Evolutionary conservation across 345 rosid genomes (phyloP), one percentile per base, ranked within the genome.

Genomic region (Clarkia xantiana): DNA sequence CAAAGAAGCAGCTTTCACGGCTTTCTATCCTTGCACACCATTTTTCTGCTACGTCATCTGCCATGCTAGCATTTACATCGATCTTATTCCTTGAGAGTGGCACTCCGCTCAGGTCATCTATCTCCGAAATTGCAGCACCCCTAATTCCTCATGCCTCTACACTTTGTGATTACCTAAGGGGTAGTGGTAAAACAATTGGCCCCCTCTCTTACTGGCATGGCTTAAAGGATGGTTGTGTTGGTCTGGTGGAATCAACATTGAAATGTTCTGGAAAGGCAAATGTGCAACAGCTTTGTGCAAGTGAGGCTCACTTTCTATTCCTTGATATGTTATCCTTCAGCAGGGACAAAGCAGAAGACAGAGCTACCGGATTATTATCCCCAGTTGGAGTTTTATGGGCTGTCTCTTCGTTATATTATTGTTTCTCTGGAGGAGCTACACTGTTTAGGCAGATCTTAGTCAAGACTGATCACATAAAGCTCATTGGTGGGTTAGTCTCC

Each of bases 11-110:
- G 64, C 69, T 55, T 61, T 71, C 84, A 67, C 80, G 94, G 47
- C 86, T 91, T 64, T 75, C 93, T 17, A 66, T 83, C 62, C 71
- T 91, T 56, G 80, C 96, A 40, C 78, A 76, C 59, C 64, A 68
- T 50, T 69, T 81, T 76, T 64, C 84, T 53, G 71, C 77, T 60
- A 73, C 75, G 66, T 79, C 94, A 15, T 76, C 96, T 58, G 93
- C 94, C 60, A 91, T 86, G 98, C 75, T 86, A 62, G 87, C 96
- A 67, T 65, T 86, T 57, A 84, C 98, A 57, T 84, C 94, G 49
- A 86, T 91, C 71, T 74, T 91, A 47, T 79, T 86, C 51, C 98
- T 91, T 71, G 98, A 91, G 74, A 68, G 58, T 52, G 91, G 78
- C 58, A 58, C 81, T 56, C 69, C 96, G 25, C 79, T 76, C 42